These are phyloP conservation scores for Lichtheimia ornata DNA, from an alignment of 371 early-diverging fungal species.

Conservation along the genomic window DNA sequence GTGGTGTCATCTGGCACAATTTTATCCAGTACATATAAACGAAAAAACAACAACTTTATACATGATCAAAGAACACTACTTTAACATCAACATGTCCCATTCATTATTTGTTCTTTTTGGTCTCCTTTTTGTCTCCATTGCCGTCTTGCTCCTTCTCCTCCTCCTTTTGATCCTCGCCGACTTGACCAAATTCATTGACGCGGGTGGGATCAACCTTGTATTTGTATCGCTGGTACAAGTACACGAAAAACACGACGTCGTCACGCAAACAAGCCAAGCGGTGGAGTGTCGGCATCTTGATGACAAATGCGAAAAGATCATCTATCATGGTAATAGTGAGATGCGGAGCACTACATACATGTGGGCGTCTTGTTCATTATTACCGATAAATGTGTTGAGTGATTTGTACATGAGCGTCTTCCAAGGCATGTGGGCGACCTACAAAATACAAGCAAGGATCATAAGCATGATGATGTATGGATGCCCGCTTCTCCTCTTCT, in stretches of 20 bases:
- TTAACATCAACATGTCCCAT: not conserved
- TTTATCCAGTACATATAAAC: not conserved
- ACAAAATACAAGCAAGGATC: not conserved
- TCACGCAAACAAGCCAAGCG: conserved; percentile 90
- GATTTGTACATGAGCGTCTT: conserved; percentile 94
- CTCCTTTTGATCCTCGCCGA: conserved; percentile 44
- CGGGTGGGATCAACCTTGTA: conserved; percentile 87
- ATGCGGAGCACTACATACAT: too few species aligned
- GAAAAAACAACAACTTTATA: not conserved
- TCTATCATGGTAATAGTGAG: conserved; percentile 40
- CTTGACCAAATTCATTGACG: conserved; percentile 93
- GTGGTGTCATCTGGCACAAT: not conserved
- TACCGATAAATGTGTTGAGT: conserved; percentile 85
- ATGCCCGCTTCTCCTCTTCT: too few species aligned
- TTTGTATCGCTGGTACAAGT: conserved; percentile 85
- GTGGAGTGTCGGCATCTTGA: conserved; percentile 95
- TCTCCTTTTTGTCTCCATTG: conserved; percentile 14
- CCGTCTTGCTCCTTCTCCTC: conserved; percentile 12
- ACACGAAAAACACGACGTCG: conserved; percentile 87
- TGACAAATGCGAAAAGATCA: conserved; percentile 93
- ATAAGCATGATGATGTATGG: not conserved
- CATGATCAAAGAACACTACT: not conserved
- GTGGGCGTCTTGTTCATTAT: not conserved
- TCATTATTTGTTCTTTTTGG: conserved; percentile 37
- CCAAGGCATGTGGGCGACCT: conserved; percentile 93